phyloP scores from a whole-genome alignment of 208 protist species.

The Herpetomonas tarakana region DNA sequence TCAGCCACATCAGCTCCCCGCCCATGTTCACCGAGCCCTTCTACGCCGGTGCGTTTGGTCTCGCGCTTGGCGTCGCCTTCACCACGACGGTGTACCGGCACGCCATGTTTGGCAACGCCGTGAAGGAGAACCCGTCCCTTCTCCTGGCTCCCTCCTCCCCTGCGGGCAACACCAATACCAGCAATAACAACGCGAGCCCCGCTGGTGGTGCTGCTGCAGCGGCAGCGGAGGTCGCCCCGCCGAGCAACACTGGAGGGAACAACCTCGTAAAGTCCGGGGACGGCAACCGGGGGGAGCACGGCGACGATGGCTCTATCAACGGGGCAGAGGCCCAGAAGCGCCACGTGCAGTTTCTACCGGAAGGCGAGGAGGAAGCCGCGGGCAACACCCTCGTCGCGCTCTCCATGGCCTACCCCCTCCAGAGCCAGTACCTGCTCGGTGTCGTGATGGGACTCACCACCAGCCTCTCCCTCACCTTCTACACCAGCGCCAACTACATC shows the following conservation, averaged over 20 bases:
- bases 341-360: background rate
- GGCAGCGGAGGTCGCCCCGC: background rate
- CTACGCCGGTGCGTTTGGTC: constrained; percentile 55
- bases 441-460: constrained; percentile 37
- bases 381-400: constrained; percentile 41
- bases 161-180: constrained; percentile 3
- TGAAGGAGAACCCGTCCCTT: constrained; percentile 17
- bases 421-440: constrained; percentile 33
- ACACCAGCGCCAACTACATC: constrained; percentile 64
- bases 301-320: too few relatives aligned
- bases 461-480: constrained; percentile 45
- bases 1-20: constrained; percentile 45
- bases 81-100: constrained; percentile 60
- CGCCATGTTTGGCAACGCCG: constrained; percentile 52
- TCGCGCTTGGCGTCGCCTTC: constrained; percentile 53
- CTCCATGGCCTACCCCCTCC: constrained; percentile 34
- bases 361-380: constrained; percentile 10
- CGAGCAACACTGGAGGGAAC: background rate
- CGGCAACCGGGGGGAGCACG: background rate
- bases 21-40: constrained; percentile 59
- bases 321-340: too few relatives aligned
- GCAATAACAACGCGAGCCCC: too few relatives aligned
- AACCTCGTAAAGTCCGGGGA: background rate
- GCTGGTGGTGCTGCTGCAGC: too few relatives aligned
- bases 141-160: background rate